Evolutionary conservation across 345 rosid species (phyloP), one percentile per base, ranked within the genome.

Genomic region (Schrenkiella parvula): DNA sequence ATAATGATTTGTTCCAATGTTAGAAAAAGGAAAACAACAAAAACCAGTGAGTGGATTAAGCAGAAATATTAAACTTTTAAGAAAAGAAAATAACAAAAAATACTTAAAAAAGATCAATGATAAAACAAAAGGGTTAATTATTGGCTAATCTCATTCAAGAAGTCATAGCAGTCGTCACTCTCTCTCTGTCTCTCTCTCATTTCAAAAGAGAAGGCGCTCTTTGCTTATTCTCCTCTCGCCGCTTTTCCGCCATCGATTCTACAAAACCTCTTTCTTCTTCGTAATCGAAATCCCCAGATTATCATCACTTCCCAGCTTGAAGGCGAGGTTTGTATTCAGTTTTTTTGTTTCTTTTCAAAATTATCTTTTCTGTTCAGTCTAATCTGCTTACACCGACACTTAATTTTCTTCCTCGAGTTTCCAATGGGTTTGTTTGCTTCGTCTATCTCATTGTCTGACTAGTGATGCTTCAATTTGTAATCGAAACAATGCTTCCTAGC

Each of bases 131-230:
- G n/a, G n/a, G n/a, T n/a, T 34, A 64, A 73, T 64, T 13, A 75
- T 75, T 68, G 21, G 41, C 56, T 18, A 74, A 60, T 74, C 47
- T 63, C 53, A 44, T 29, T 18, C 35, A 25, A 15, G 3, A 61
- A 71, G 62, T 62, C 53, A 39, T 28, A 38, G 29, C 21, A 41
- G 60, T 48, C 35, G 14, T 54, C 17, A n/a, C 34, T 46, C 57
- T 53, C 62, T 56, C 63, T 41, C 15, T 44, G 7, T 59, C 4
- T 44, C 26, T 46, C 34, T 14, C 12, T 39, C 13, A 31, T 52
- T 75, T 74, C 62, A 67, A 67, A 68, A 47, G 67, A 66, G 68
- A 66, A 22, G 17, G 65, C 56, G 68, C 64, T 59, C 79, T 67
- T 67, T 38, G 50, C 35, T 37, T 48, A 14, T 62, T 37, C 59